Evolutionary conservation across 495 filamentous ascomycete genomes (phyloP).

Genomic region (Penicillium nucicola): DNA sequence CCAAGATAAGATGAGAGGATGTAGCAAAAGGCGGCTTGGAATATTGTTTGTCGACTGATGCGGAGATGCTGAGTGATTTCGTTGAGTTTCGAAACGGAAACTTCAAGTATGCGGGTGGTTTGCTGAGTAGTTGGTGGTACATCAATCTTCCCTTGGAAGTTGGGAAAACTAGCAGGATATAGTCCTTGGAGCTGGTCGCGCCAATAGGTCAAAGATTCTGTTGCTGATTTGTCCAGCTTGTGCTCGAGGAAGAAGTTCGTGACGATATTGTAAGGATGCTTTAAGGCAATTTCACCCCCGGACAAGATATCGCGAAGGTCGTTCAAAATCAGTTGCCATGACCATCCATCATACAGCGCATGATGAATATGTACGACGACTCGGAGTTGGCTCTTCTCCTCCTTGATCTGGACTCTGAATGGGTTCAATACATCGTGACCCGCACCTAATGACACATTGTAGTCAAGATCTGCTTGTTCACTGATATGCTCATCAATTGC

Average conservation of each 20-base stretch:
- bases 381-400: conserved; percentile 27
- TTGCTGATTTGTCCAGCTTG: conserved; percentile 33
- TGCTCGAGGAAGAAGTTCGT: conserved; percentile 34
- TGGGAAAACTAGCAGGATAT: conserved; percentile 27
- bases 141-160: conserved; percentile 18
- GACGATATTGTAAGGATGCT: conserved; percentile 27
- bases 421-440: conserved; percentile 52
- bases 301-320: conserved; percentile 52
- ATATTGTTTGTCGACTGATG: conserved; percentile 52
- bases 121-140: conserved; percentile 10
- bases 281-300: conserved; percentile 6
- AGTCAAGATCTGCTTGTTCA: conserved; percentile 28
- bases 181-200: conserved; percentile 45
- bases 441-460: conserved; percentile 21
- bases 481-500: conserved; percentile 40
- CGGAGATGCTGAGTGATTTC: conserved; percentile 24
- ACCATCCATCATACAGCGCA: conserved; percentile 83
- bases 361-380: conserved; percentile 60
- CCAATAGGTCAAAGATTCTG: conserved; percentile 64
- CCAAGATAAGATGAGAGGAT: conserved; percentile 59
- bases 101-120: conserved; percentile 33
- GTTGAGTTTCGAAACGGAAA: conserved; percentile 25
- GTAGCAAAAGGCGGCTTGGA: conserved; percentile 66
- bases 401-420: conserved; percentile 51
- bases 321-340: conserved; percentile 64